These are phyloP conservation scores for Suillus discolor DNA, from an alignment of 768 basidiomycete genomes.

Conservation along the genomic window DNA sequence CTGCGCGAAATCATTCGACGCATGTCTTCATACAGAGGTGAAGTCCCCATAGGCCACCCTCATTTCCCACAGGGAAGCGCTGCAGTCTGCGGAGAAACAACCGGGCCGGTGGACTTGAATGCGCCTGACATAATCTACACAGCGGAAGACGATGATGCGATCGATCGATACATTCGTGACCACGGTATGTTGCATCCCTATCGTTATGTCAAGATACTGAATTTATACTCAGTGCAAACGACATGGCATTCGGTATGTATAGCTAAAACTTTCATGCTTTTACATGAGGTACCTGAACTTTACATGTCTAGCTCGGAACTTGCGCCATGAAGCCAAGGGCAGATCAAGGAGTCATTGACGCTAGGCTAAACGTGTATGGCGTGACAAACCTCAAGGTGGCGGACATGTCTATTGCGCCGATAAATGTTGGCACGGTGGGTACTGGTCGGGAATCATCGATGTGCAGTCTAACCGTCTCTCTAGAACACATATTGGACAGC, in stretches of 20 bases:
- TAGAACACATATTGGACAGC: conserved; percentile 44
- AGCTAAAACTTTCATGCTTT: background rate
- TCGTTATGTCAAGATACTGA: background rate
- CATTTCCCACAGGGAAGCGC: conserved; percentile 23
- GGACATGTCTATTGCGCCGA: conserved; percentile 44
- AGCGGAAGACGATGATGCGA: conserved; percentile 36
- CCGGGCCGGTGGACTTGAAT: conserved; percentile 24
- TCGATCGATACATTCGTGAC: conserved; percentile 30
- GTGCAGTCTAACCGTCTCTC: background rate
- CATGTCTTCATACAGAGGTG: conserved; percentile 45
- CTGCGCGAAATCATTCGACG: conserved; percentile 33
- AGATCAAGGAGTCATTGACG: conserved; percentile 62
- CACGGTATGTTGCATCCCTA: conserved; percentile 16
- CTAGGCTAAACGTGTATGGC: conserved; percentile 63
- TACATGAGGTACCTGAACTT: conserved; percentile 30
- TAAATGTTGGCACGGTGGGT: conserved; percentile 34
- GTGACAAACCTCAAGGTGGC: conserved; percentile 60
- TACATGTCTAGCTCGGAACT: conserved; percentile 51
- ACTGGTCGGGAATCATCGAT: background rate
- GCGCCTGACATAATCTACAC: conserved; percentile 35
- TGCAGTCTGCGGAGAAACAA: conserved; percentile 27
- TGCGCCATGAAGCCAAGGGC: conserved; percentile 68
- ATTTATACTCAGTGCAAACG: conserved; percentile 35
- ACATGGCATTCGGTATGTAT: conserved; percentile 47
- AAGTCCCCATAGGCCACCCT: conserved; percentile 24